Evolutionary conservation across 306 rosid genomes (phyloP), one percentile per base, ranked within the genome.

Genomic region (Cicer pinnatifidum): DNA sequence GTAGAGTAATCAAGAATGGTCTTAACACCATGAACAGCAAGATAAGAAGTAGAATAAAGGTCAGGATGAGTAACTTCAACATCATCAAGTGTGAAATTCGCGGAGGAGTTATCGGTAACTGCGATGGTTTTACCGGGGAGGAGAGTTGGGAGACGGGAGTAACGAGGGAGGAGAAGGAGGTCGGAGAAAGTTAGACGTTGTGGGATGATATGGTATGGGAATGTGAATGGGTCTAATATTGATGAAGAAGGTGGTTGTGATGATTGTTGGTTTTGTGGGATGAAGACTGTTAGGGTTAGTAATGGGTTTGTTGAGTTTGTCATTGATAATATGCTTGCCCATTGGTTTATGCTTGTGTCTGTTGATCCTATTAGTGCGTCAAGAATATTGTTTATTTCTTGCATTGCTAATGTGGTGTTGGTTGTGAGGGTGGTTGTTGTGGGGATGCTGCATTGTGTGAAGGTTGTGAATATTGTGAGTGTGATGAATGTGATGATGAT

Each of bases 201-300:
- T 0, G 97, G 96, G 61, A 92, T 71, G 0, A 92, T 69, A 78
- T 89, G 96, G 82, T 86, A 92, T 1, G 91, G 89, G 43, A 92
- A 75, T 6, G 79, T 37, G 52, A 86, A 78, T 0, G 96, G 89
- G 66, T 88, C 83, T 4, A 67, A 2, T 59, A 43, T 8, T 1
- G 47, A 33, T 12, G 71, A 2, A 84, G 71, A 2, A 82, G 60
- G 7, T 15, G 46, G 48, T 8, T 33, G 11, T 12, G 47, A 46
- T 11, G 1, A 9, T 17, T 15, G 67, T 16, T 16, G 48, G 12
- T 33, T 80, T 82, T 83, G 77, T 1, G 96, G 96, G 28, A 89
- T 73, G 88, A 92, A 88, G 17, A 92, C 77, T 1, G 97, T 92
- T 13, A 89, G 85, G 57, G 87, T 86, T 0, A n/a, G 10, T 7